Conservation (phyloP, 139 green algal genomes). For the Edaphochlamys debaryana region DNA sequence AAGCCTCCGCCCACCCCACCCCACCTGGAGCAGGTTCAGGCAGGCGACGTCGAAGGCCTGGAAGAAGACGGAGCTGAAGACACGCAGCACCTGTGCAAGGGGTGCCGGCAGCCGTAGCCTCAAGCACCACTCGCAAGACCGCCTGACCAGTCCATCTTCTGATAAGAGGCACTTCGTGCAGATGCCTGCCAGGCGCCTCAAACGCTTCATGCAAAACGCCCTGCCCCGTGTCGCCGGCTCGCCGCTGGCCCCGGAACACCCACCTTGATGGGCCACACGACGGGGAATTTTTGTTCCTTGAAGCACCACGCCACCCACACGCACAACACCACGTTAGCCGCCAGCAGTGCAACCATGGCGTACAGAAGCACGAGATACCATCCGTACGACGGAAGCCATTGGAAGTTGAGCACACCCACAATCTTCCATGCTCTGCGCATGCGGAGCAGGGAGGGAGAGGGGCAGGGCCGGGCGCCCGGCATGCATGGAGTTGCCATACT, state of each 20-base stretch:
- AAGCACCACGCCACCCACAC: no score
- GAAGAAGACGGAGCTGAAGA: not conserved
- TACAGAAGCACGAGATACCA: constrained; percentile 43
- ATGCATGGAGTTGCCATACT: no score
- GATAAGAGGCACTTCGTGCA: not conserved
- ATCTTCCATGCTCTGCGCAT: not conserved
- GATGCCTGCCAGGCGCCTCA: not conserved
- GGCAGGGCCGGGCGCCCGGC: no score
- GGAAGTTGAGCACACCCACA: not conserved
- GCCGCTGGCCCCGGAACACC: no score
- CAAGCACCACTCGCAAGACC: not conserved
- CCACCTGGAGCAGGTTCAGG: not conserved
- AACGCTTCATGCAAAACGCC: no score
- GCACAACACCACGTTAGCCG: constrained; percentile 28
- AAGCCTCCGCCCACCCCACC: no score
- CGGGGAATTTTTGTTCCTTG: constrained; percentile 31
- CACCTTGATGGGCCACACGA: constrained; percentile 42
- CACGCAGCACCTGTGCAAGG: not conserved
- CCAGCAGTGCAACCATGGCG: constrained; percentile 23
- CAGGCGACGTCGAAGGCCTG: not conserved
- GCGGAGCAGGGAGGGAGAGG: no score
- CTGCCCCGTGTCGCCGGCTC: no score
- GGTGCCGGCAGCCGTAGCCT: no score
- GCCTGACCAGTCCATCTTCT: not conserved
- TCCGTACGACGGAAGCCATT: constrained; percentile 12